Evolutionary conservation across 345 rosid species (phyloP), one percentile per base, ranked within the genome.

Genomic region (Pseudoturritis turrita): DNA sequence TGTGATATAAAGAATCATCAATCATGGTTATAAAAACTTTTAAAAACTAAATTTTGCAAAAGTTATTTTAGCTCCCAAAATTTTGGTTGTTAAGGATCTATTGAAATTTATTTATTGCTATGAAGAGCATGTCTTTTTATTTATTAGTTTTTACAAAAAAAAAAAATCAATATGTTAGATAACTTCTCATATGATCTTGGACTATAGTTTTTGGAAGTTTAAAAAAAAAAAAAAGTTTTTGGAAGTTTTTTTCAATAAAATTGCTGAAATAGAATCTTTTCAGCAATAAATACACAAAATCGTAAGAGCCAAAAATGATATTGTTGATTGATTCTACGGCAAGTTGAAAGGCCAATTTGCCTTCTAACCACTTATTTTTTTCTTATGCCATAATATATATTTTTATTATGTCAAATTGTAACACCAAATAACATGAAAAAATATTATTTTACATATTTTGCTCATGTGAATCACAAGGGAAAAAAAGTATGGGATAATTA

Each of bases 331-430:
- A 75, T 69, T 75, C 60, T 75, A 69, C 3, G 53, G 35, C 59
- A 68, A 62, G 60, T 76, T 68, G 79, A 68, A 75, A 62, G 79
- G 79, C 65, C 70, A 69, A 14, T 69, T 57, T 75, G 70, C 65
- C 70, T 54, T 61, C 65, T 11, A 59, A 28, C 65, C 71, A 69
- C 74, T 52, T 45, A 36, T 35, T 43, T 51, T 61, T 45, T 52
- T 52, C 39, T 25, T 9, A 46, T 53, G 14, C 39, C 55, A 67
- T 29, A 17, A 45, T 36, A 54, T 45, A 9, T 11, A 12, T 21
- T 35, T 45, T 14, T 7, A 23, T 6, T 53, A 3, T 13, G 33
- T 66, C 61, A 67, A 23, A 53, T 6, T 53, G 23, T 28, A 53
- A 41, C 40, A 53, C 19, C 26, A 52, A 37, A 52, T 21, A 54